Evolutionary conservation across 257 asterid species (phyloP).

Genomic region (Apocynum venetum): DNA sequence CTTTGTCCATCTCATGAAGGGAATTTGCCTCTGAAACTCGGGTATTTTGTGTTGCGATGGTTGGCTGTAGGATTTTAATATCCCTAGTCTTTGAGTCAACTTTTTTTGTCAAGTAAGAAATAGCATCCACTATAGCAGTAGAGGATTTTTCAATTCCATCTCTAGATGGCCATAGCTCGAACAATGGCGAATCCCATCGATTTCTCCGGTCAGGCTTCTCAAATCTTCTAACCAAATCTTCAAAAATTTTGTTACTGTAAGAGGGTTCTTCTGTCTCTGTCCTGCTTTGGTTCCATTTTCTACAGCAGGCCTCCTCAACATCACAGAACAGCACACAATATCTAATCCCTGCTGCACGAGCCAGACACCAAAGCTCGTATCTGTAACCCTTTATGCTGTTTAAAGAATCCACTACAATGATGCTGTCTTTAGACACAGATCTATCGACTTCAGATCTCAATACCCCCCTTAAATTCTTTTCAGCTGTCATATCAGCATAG

Average conservation of each 20-base stretch:
- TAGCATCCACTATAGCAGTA: slow-evolving; percentile 62
- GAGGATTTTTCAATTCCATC: slow-evolving; percentile 63
- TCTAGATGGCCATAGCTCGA: slow-evolving; percentile 70
- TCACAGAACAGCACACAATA: slow-evolving; percentile 86
- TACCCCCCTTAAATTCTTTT: slow-evolving; percentile 85
- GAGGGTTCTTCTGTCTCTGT: slow-evolving; percentile 41
- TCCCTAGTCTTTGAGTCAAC: slow-evolving; percentile 84
- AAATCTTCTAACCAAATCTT: slow-evolving; percentile 79
- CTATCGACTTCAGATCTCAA: slow-evolving; percentile 96
- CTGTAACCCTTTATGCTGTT: slow-evolving; percentile 98
- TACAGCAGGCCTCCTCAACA: slow-evolving; percentile 49
- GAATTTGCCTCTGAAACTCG: slow-evolving; percentile 65
- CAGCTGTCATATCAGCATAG: slow-evolving; percentile 83
- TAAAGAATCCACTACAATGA: slow-evolving; percentile 80
- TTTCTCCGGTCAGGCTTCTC: slow-evolving; percentile 90
- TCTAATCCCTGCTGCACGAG: slow-evolving; percentile 92
- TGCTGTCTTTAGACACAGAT: slow-evolving; percentile 68
- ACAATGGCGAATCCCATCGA: slow-evolving; percentile 97
- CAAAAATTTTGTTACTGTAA: slow-evolving; percentile 62
- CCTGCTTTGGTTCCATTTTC: slow-evolving; percentile 74
- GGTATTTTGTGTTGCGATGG: slow-evolving; percentile 82
- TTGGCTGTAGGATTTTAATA: slow-evolving; percentile 80
- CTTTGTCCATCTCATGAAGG: slow-evolving; percentile 85
- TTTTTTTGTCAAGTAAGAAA: slow-evolving; percentile 64
- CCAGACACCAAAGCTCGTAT: slow-evolving; percentile 96